Evolutionary conservation across 1,284 basidiomycete species (phyloP), one percentile per base, ranked within the genome.

Genomic region (Sanghuangporus sanghuang): DNA sequence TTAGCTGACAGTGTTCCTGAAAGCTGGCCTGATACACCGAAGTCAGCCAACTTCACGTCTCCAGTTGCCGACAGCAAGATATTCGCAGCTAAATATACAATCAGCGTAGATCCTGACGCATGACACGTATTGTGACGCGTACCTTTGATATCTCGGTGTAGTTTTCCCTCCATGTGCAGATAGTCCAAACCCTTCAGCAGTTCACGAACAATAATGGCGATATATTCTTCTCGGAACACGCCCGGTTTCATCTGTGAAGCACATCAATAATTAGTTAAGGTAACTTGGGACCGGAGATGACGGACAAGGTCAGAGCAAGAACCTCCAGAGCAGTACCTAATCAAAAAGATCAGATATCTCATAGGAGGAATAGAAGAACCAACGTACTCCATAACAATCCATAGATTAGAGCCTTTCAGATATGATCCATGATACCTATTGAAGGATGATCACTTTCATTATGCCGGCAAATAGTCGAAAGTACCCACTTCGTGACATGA

Each of bases 81-180:
- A 74, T 98, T 98, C 62, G 96, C 96, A 64, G 95, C 93, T 95
- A 69, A 3, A 66, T 38, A 39, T 40, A 16, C 27, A 21, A 14
- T 38, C 32, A 35, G 21, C 12, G 14, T 38, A 54, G 35, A 48
- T 39, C 32, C 21, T 9, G 21, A 18, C 7, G n/a, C 32, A 27
- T 11, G 9, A 21, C 27, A 42, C 18, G 42, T 16, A 9, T 48
- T 18, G 48, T 16, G 16, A 42, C 12, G 66, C 78, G 64, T 66
- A 93, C 94, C 94, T 83, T 99, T 99, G 75, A 99, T 98, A 74
- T 99, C 96, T 32, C 96, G 86, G 76, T 99, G 96, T 59, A 99
- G 83, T 76, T 98, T 99, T 21, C 95, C 94, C 74, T 99, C 96
- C 14, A 85, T 86, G 72, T 99, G 96, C 49, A 99, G 84, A 73